phyloP scores from a whole-genome alignment of 2,329 filamentous ascomycete species.

The Exophiala sp. region DNA sequence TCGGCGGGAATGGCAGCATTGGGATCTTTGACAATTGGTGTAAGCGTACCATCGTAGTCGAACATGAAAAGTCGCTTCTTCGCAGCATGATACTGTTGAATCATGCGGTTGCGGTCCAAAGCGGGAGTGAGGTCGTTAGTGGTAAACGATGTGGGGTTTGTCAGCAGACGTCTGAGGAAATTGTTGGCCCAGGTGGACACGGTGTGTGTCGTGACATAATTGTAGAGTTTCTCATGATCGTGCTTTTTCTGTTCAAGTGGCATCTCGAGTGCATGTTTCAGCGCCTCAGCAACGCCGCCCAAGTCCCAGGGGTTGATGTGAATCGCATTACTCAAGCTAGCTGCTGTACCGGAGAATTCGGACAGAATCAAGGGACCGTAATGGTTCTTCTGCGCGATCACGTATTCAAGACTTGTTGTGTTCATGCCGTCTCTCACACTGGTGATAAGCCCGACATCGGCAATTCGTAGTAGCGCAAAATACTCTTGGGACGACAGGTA shows the following conservation, averaged over 20 bases:
- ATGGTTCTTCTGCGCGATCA: conserved; percentile 83
- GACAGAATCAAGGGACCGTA: conserved; percentile 89
- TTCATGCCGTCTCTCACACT: conserved; percentile 98
- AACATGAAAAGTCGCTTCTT: conserved; percentile 92
- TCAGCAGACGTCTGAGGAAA: conserved; percentile 74
- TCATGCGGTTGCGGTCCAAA: conserved; percentile 69
- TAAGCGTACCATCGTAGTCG: conserved; percentile 96
- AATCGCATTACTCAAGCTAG: conserved; percentile 77
- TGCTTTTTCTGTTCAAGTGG: conserved; percentile 59
- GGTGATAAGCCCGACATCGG: conserved; percentile 89
- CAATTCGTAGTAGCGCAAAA: conserved; percentile 84
- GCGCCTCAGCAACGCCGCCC: conserved; percentile 75
- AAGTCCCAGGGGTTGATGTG: conserved; percentile 98
- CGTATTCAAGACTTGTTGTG: conserved; percentile 91
- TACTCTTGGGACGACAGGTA: conserved; percentile 89
- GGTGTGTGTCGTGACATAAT: conserved; percentile 79
- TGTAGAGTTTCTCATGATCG: conserved; percentile 73
- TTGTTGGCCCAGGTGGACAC: conserved; percentile 81
- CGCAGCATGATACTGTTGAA: conserved; percentile 70
- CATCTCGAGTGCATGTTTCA: conserved; percentile 79
- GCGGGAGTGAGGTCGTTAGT: conserved; percentile 74
- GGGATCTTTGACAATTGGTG: conserved; percentile 90
- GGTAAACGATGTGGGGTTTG: conserved; percentile 73
- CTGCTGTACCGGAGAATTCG: conserved; percentile 92
- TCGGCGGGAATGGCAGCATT: conserved; percentile 84